Evolutionary conservation across 495 filamentous ascomycete species (phyloP).

Genomic region (Xylaria flabelliformis): DNA sequence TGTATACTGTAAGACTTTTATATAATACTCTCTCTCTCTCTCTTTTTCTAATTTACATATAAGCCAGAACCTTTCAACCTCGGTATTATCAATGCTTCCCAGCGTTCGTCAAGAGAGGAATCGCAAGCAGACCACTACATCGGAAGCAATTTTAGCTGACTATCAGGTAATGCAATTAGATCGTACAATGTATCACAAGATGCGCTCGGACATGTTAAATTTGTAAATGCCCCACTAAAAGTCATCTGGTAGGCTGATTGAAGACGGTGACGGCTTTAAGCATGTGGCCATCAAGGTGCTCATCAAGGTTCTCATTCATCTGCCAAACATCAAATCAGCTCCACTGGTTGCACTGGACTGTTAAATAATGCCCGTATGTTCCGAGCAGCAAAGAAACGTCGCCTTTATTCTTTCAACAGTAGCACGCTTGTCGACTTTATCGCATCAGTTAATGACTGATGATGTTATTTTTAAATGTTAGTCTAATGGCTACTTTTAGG

Average conservation of each 20-base stretch:
- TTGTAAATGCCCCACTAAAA: background rate
- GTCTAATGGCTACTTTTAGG: background rate
- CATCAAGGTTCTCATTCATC: slow-evolving; percentile 17
- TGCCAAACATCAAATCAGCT: background rate
- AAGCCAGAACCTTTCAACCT: background rate
- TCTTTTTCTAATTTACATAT: background rate
- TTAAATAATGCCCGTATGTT: background rate
- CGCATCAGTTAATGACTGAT: background rate
- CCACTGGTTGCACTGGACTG: background rate
- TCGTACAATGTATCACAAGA: background rate
- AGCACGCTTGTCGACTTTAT: background rate
- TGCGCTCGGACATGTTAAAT: background rate
- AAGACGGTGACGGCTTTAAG: background rate
- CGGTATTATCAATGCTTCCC: no score
- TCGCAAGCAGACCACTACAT: background rate
- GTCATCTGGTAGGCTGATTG: background rate
- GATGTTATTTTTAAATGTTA: background rate
- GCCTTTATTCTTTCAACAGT: background rate
- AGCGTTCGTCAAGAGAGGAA: background rate
- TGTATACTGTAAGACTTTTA: background rate
- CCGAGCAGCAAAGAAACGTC: background rate
- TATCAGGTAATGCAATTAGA: background rate
- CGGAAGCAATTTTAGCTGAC: background rate
- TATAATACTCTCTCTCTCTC: background rate
- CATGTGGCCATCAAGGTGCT: slow-evolving; percentile 12